Percentiles rank a stretch among this genome's conserved stretches.
Conservation (phyloP, 805 yeast genomes). For the Metschnikowia noctiluminum region DNA sequence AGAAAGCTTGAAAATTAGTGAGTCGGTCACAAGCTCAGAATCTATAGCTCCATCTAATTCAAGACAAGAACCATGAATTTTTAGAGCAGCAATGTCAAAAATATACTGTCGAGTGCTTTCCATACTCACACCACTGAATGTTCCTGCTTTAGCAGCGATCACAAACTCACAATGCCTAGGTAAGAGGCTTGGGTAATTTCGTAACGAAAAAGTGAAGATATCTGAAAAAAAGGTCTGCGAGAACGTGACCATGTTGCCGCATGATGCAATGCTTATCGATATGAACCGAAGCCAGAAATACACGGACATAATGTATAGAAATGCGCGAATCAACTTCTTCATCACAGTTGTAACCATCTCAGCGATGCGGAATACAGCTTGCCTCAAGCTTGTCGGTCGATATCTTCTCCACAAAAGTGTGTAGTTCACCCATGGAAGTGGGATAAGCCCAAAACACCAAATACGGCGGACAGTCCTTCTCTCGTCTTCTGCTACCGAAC, state of each 20-base stretch:
- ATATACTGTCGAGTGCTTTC: slow-evolving; percentile 18
- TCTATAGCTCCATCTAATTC: not conserved
- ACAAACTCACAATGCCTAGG: slow-evolving; percentile 9
- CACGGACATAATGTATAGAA: slow-evolving; percentile 3
- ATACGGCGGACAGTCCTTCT: not conserved
- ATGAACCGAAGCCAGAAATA: slow-evolving; percentile 20
- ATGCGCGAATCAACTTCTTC: slow-evolving; percentile 3
- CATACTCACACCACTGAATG: not conserved
- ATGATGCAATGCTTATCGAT: slow-evolving; percentile 19
- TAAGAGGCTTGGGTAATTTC: slow-evolving; percentile 18
- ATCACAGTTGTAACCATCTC: slow-evolving; percentile 10
- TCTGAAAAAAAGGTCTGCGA: slow-evolving; percentile 28
- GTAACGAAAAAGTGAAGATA: slow-evolving; percentile 25
- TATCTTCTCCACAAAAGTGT: slow-evolving; percentile 13
- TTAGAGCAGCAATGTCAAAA: slow-evolving; percentile 8
- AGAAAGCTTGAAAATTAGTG: slow-evolving; percentile 16
- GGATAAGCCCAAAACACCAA: slow-evolving; percentile 10
- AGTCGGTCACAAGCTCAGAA: slow-evolving; percentile 7
- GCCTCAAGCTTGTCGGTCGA: slow-evolving; percentile 6
- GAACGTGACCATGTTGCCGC: slow-evolving; percentile 28
- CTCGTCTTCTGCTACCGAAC: not conserved
- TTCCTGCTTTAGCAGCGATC: not conserved
- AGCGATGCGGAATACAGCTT: not conserved
- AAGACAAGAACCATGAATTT: slow-evolving; percentile 7
- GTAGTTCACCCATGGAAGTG: slow-evolving; percentile 16